phyloP scores from a whole-genome alignment of 495 filamentous ascomycete genomes.

The Pyronema omphalodes region DNA sequence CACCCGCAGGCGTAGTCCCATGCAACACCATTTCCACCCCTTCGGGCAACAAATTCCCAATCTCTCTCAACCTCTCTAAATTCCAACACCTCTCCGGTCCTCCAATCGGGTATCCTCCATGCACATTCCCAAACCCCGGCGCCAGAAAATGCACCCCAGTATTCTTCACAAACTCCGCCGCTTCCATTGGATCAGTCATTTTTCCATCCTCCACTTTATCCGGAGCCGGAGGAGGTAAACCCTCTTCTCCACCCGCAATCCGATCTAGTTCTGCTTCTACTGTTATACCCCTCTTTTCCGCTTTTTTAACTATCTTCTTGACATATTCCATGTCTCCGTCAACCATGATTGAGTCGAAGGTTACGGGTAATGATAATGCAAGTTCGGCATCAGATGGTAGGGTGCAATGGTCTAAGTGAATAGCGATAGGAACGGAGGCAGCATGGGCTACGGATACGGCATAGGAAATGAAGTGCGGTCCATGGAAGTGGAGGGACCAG shows the following conservation, averaged over 20 bases:
- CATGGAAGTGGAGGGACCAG: conserved; percentile 56
- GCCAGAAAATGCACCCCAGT: conserved; percentile 72
- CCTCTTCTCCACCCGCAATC: conserved; percentile 74
- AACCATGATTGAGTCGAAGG: conserved; percentile 68
- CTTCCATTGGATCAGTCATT: conserved; percentile 62
- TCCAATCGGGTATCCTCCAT: conserved; percentile 60
- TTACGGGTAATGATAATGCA: conserved; percentile 27
- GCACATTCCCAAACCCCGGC: conserved; percentile 72
- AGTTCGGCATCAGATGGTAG: conserved; percentile 10
- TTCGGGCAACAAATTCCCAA: conserved; percentile 41
- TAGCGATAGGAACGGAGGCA: conserved; percentile 49
- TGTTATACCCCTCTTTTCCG: conserved; percentile 40
- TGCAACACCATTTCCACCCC: conserved; percentile 54
- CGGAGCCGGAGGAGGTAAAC: conserved; percentile 56
- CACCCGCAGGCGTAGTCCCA: conserved; percentile 56
- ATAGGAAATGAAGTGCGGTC: conserved; percentile 32
- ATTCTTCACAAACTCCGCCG: conserved; percentile 46
- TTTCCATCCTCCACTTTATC: conserved; percentile 37
- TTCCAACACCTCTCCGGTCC: conserved; percentile 61
- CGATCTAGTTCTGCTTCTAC: conserved; percentile 66
- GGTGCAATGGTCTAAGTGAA: conserved; percentile 55
- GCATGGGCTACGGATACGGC: conserved; percentile 32
- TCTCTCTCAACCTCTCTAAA: conserved; percentile 34
- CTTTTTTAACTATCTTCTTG: conserved; percentile 29
- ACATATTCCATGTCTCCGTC: conserved; percentile 59